phyloP scores from a whole-genome alignment of 805 yeast genomes.

The Candida sithepensis region DNA sequence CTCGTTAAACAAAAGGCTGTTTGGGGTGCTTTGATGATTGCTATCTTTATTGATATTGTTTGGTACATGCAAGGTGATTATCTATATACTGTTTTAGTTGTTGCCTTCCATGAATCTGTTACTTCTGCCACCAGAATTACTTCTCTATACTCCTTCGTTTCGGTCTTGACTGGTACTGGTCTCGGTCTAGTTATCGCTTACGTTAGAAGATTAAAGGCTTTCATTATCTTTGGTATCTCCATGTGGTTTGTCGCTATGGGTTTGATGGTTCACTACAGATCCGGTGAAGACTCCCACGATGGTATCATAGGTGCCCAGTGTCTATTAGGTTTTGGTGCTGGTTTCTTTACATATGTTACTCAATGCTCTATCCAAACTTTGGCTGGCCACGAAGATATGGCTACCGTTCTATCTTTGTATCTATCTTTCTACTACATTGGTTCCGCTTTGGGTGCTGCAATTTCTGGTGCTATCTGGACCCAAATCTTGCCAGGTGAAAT shows the following conservation, averaged over 20 bases:
- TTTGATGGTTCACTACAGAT: conserved; percentile 53
- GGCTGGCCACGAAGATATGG: conserved; percentile 62
- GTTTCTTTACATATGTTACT: conserved; percentile 63
- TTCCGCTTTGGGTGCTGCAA: conserved; percentile 56
- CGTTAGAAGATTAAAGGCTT: conserved; percentile 52
- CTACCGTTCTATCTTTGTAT: conserved; percentile 54
- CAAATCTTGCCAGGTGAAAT: conserved; percentile 48
- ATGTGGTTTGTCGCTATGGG: conserved; percentile 65
- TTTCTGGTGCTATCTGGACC: conserved; percentile 73
- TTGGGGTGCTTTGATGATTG: conserved; percentile 62
- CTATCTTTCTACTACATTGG: conserved; percentile 61
- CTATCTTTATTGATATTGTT: conserved; percentile 54
- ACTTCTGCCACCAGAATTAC: conserved; percentile 67
- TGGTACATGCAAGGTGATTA: conserved; percentile 70
- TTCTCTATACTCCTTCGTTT: conserved; percentile 59
- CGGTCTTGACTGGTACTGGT: conserved; percentile 56
- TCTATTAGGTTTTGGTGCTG: conserved; percentile 69
- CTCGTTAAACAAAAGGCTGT: conserved; percentile 67
- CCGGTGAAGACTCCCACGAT: conserved; percentile 39
- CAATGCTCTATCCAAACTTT: conserved; percentile 59
- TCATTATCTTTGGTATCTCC: conserved; percentile 54
- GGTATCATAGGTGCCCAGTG: conserved; percentile 67
- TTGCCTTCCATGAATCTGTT: conserved; percentile 55
- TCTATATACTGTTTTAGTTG: conserved; percentile 62
- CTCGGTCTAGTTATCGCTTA: conserved; percentile 51